Evolutionary conservation across 495 filamentous ascomycete species (phyloP), one percentile per base, ranked within the genome.

Genomic region (Durotheca rogersii): DNA sequence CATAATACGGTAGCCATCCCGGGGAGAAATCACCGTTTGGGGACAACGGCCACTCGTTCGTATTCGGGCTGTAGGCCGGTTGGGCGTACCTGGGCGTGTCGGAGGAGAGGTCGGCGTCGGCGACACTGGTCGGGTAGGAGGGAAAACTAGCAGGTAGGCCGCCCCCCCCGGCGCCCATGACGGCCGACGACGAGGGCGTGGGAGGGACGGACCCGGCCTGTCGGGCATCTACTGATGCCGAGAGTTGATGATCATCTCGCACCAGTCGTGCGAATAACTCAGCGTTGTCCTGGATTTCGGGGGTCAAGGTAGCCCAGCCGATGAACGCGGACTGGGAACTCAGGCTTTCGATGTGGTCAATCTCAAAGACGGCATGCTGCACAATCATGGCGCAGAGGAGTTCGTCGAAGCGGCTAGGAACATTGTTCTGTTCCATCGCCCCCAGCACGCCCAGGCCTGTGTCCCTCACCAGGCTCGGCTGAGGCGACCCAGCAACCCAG

Each of bases 361-460:
- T 6, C 44, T 11, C 21, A 37, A 30, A 14, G 34, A 53, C n/a
- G 1, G 50, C 41, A 30, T 49, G 56, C n/a, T 45, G 45, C 6
- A 59, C 56, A 7, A 59, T 38, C 20, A 53, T 41, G 11, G 50
- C 45, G 20, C 44, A 41, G 10, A 59, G 38, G 1, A 53, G 43
- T n/a, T 46, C 45, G 18, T 50, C n/a, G 16, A 53, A 50, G 6
- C 46, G 17, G 15, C 12, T 15, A 3, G 40, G 35, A 1, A 34
- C 17, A 1, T 21, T 41, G 6, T 50, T 43, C 7, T 46, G 45
- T 16, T 27, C 10, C 1, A 53, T 53, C 10, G 41, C 41, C 16
- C 32, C 44, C 2, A 59, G 50, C 10, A 44, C 32, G 11, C 56
- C 45, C 14, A 53, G 17, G 9, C 56, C 56, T 7, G 33, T 41